Conservation (phyloP, 2,329 filamentous ascomycete genomes). For the Diaporthe capsici region DNA sequence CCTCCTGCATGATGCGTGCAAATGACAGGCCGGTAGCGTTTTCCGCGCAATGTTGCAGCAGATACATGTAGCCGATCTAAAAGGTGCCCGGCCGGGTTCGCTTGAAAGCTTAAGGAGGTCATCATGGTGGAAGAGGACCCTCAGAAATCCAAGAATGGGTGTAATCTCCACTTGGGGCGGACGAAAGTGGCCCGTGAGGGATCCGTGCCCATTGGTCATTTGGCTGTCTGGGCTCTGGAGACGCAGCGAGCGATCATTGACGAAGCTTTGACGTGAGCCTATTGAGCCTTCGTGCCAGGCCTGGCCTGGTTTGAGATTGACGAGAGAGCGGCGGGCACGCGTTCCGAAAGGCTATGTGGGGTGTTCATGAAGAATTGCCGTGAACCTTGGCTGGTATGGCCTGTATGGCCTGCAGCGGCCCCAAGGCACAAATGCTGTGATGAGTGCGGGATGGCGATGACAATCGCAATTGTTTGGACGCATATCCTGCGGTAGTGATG, state of each 20-base stretch:
- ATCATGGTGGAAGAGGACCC: conserved; percentile 1
- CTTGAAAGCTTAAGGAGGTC: conserved; percentile 12
- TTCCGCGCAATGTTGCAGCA: conserved; percentile 28
- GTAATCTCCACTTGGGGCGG: conserved; percentile 22
- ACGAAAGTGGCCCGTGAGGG: conserved; percentile 36
- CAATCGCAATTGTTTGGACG: conserved; percentile 19
- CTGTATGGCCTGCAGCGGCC: background rate
- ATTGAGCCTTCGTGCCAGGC: conserved; percentile 21
- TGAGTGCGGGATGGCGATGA: background rate
- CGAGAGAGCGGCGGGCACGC: conserved; percentile 17
- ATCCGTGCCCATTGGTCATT: conserved; percentile 32
- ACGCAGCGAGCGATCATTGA: conserved; percentile 11
- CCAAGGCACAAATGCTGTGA: background rate
- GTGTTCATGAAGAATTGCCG: conserved; percentile 12
- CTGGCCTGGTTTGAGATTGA: conserved; percentile 24
- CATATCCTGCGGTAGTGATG: conserved; percentile 9
- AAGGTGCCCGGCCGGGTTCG: conserved; percentile 1
- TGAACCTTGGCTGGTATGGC: conserved; percentile 6
- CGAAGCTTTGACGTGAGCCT: conserved; percentile 37
- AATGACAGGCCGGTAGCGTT: conserved; percentile 20
- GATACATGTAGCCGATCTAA: background rate
- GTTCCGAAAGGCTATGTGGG: conserved; percentile 28
- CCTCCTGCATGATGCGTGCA: conserved; percentile 41
- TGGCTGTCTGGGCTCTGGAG: conserved; percentile 8
- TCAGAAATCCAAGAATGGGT: conserved; percentile 2